Evolutionary conservation across 192 early-diverging fungal species (phyloP), one percentile per base, ranked within the genome.

Genomic region (Diversispora epigaea): DNA sequence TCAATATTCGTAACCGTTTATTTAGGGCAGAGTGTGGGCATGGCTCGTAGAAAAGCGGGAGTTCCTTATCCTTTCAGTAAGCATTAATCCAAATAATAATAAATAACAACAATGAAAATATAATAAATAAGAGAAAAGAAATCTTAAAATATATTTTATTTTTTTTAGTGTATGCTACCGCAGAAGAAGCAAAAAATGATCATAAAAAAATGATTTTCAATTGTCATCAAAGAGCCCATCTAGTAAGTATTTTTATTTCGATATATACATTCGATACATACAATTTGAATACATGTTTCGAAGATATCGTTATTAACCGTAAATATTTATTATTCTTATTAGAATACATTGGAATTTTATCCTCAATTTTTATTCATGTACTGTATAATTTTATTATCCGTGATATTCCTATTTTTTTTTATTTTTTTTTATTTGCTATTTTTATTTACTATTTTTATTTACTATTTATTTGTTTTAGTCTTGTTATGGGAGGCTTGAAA

Each of bases 131-230:
- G n/a, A n/a, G n/a, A n/a, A n/a, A n/a, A n/a, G n/a, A n/a, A n/a
- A n/a, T n/a, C n/a, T n/a, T n/a, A n/a, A n/a, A n/a, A n/a, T n/a
- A n/a, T n/a, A n/a, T n/a, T n/a, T n/a, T n/a, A n/a, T n/a, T n/a
- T n/a, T n/a, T 43, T 55, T 11, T 56, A 84, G 84, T 84, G 64
- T 90, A 92, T 63, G 90, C 84, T 56, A 83, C 84, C 8, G 81
- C 77, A n/a, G 60, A 64, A n/a, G 91, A 89, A 64, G 86, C 86
- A 44, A 83, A 88, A 56, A 81, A 86, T 77, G 86, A 90, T 77
- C 77, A 78, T 49, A 87, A 86, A 75, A 91, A 91, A 79, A 73
- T 84, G 73, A 58, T 88, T 40, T 92, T 92, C 84, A 93, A 93
- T 86, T 93, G 92, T 78, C 77, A 82, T 75, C 87, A 88, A 74